Conservation (phyloP, 306 rosid genomes). For the Citrullus amarus region DNA sequence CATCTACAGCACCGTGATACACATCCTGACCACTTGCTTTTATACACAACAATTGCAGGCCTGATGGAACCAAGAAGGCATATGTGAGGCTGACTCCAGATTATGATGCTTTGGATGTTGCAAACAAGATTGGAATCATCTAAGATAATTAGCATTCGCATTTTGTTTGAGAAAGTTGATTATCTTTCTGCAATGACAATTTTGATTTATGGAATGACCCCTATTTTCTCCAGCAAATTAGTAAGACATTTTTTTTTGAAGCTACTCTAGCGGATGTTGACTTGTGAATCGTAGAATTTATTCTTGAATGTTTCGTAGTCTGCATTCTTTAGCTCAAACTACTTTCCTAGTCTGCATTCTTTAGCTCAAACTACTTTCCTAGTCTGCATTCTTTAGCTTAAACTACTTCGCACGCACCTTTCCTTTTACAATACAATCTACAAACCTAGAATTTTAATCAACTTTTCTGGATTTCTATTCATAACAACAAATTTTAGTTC, state of each 20-base stretch:
- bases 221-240: neutral
- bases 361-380: neutral
- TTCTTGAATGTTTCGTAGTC: neutral
- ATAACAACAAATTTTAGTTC: neutral
- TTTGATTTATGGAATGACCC: conserved; percentile 21
- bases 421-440: too few relatives aligned
- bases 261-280: neutral
- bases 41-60: conserved; percentile 32
- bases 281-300: neutral
- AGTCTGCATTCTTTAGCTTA: neutral
- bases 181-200: conserved; percentile 21
- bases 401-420: too few relatives aligned
- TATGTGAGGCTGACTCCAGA: conserved; percentile 83
- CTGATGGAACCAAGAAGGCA: conserved; percentile 91
- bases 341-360: neutral
- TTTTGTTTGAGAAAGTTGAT: conserved; percentile 8
- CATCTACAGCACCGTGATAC: too few relatives aligned
- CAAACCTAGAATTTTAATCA: neutral
- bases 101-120: conserved; percentile 84
- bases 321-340: too few relatives aligned
- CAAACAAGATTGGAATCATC: conserved; percentile 87
- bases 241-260: neutral
- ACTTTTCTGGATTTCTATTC: neutral
- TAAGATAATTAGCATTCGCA: conserved; percentile 20
- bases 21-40: neutral